These are phyloP conservation scores for Rheum nobile DNA, from an alignment of 148 eudicot species.

Conservation along the genomic window DNA sequence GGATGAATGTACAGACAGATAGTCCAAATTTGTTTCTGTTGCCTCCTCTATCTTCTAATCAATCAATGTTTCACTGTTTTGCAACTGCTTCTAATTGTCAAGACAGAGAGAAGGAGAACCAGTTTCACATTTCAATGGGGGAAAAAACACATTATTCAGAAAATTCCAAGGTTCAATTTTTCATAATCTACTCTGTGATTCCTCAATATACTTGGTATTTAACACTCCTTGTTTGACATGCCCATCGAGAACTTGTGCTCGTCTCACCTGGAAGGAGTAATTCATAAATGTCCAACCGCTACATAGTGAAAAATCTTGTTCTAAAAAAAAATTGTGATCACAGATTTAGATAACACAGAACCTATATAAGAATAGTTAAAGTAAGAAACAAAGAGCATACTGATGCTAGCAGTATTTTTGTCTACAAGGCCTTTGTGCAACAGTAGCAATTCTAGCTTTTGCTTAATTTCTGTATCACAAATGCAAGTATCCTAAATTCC, in stretches of 20 bases:
- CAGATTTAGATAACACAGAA: neutral
- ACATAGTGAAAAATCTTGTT: too few relatives aligned
- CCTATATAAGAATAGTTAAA: neutral
- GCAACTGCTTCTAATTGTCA: too few relatives aligned
- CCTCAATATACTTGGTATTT: neutral
- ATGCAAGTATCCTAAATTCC: neutral
- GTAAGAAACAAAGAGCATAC: neutral
- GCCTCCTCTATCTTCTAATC: too few relatives aligned
- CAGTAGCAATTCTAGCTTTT: neutral
- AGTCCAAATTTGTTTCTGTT: too few relatives aligned
- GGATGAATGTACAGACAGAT: neutral
- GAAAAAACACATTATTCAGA: neutral
- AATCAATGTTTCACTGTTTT: too few relatives aligned
- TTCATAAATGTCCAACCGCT: neutral
- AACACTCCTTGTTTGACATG: neutral
- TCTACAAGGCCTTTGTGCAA: too few relatives aligned
- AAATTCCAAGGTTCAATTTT: neutral
- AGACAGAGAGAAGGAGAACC: too few relatives aligned
- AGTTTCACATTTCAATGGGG: too few relatives aligned
- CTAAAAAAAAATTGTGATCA: neutral
- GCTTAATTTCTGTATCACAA: neutral
- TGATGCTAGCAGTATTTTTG: neutral
- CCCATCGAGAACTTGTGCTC: neutral
- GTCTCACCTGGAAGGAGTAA: neutral
- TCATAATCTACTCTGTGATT: neutral